Evolutionary conservation across 257 asterid genomes (phyloP).

Genomic region (Asclepias syriaca): DNA sequence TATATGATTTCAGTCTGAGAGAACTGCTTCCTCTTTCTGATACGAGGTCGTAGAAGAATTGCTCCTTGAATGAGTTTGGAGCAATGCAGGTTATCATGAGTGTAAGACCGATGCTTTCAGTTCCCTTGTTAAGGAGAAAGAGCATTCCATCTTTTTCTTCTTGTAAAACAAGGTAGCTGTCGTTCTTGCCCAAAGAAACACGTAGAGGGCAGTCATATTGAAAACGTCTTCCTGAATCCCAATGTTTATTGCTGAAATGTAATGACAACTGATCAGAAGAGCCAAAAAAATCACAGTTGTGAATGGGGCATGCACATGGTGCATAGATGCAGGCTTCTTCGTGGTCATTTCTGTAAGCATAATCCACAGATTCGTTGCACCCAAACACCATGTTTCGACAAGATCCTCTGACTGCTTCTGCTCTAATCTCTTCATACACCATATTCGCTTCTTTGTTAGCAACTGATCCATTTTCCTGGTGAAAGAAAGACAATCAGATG

Average conservation of each 20-base stretch:
- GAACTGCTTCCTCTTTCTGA: constrained; percentile 88
- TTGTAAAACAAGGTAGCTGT: constrained; percentile 66
- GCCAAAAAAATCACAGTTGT: constrained; percentile 58
- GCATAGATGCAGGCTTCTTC: constrained; percentile 57
- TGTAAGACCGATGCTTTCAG: constrained; percentile 62
- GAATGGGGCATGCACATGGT: constrained; percentile 84
- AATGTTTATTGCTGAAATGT: constrained; percentile 75
- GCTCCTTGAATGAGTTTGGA: constrained; percentile 60
- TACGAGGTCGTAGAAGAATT: constrained; percentile 56
- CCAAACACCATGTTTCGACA: constrained; percentile 79
- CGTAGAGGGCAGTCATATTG: constrained; percentile 68
- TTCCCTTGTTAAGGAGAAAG: constrained; percentile 69
- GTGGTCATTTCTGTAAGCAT: constrained; percentile 52
- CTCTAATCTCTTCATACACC: constrained; percentile 48
- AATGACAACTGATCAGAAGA: constrained; percentile 55
- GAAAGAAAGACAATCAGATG: constrained; percentile 9
- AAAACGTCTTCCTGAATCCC: constrained; percentile 83
- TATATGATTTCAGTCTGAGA: constrained; percentile 67
- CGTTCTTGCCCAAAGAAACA: constrained; percentile 64
- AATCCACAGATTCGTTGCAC: constrained; percentile 51
- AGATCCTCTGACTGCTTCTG: constrained; percentile 54
- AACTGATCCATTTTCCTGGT: constrained; percentile 49
- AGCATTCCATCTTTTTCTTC: constrained; percentile 77
- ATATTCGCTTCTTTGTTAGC: constrained; percentile 41
- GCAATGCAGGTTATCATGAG: constrained; percentile 75